These are phyloP conservation scores for Rhipidocladum racemiflorum DNA, from an alignment of 176 grass and related monocot genomes.

Conservation along the genomic window DNA sequence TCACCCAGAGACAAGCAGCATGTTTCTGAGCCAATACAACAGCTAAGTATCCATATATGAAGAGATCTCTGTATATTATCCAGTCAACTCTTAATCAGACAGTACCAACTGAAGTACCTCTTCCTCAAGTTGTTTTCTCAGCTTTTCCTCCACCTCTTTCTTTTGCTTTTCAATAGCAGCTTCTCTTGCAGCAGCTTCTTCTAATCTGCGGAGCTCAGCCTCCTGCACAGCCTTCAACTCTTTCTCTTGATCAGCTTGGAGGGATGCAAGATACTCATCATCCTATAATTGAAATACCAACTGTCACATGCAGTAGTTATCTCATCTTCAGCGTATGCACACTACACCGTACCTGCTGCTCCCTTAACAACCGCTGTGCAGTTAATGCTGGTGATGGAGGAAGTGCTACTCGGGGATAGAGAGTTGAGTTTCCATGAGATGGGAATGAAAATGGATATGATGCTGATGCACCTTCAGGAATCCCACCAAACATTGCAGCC, in stretches of 20 bases:
- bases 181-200: conserved; percentile 58
- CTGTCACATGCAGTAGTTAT: not conserved
- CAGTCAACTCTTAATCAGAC: conserved; percentile 9
- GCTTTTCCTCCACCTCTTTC: conserved; percentile 66
- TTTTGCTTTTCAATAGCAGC: conserved; percentile 61
- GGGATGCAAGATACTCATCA: conserved; percentile 81
- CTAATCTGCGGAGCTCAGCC: conserved; percentile 52
- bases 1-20: not conserved
- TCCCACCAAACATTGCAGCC: conserved; percentile 90
- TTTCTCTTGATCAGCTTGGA: conserved; percentile 89
- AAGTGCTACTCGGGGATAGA: conserved; percentile 39
- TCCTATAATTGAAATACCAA: conserved; percentile 55
- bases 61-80: not conserved
- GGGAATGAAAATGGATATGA: conserved; percentile 72
- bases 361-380: conserved; percentile 80
- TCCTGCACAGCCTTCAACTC: conserved; percentile 76
- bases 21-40: not conserved
- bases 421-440: conserved; percentile 30
- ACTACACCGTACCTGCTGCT: conserved; percentile 71
- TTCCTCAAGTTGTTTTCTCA: conserved; percentile 78
- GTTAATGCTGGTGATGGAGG: conserved; percentile 72
- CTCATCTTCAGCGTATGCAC: not conserved
- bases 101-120: conserved; percentile 54
- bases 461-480: conserved; percentile 56
- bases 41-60: not conserved